Conservation (phyloP, 2,329 filamentous ascomycete species). For the Penicillium frequentans region DNA sequence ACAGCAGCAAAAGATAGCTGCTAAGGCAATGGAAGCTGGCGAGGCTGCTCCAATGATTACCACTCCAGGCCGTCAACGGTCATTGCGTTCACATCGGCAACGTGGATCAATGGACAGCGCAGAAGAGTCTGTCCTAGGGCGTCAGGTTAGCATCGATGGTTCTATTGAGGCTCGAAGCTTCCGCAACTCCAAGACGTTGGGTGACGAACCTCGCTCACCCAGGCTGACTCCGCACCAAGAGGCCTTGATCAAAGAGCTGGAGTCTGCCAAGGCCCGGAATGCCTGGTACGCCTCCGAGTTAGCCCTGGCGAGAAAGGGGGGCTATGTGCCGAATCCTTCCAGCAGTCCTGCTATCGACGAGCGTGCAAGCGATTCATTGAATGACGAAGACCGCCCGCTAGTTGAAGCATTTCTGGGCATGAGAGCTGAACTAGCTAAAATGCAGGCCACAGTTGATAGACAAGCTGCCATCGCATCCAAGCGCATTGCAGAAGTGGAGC, state of each 20-base stretch:
- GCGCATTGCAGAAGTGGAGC: conserved; percentile 90
- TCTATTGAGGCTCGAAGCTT: conserved; percentile 39
- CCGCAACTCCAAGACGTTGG: conserved; percentile 42
- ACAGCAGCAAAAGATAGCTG: conserved; percentile 40
- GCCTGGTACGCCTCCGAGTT: conserved; percentile 97
- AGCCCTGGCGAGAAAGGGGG: conserved; percentile 84
- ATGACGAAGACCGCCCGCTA: conserved; percentile 87
- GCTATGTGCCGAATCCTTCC: conserved; percentile 73
- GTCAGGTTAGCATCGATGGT: conserved; percentile 40
- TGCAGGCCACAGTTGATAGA: conserved; percentile 85
- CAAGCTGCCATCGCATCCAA: conserved; percentile 83
- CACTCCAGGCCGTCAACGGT: conserved; percentile 47
- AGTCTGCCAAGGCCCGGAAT: conserved; percentile 79
- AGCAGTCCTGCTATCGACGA: conserved; percentile 74
- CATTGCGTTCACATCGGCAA: conserved; percentile 58
- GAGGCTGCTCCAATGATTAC: conserved; percentile 47
- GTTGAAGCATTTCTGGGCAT: conserved; percentile 91
- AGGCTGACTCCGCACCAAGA: conserved; percentile 51
- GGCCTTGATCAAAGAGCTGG: conserved; percentile 80
- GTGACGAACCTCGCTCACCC: conserved; percentile 47
- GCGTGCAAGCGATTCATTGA: conserved; percentile 73
- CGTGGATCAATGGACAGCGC: conserved; percentile 70
- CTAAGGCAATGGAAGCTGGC: conserved; percentile 49
- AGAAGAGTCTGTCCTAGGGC: conserved; percentile 55
- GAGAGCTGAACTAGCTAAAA: conserved; percentile 83